Base-by-base conservation (phyloP, 2,329 filamentous ascomycete species). In the Ceratocystis colombiana region DNA sequence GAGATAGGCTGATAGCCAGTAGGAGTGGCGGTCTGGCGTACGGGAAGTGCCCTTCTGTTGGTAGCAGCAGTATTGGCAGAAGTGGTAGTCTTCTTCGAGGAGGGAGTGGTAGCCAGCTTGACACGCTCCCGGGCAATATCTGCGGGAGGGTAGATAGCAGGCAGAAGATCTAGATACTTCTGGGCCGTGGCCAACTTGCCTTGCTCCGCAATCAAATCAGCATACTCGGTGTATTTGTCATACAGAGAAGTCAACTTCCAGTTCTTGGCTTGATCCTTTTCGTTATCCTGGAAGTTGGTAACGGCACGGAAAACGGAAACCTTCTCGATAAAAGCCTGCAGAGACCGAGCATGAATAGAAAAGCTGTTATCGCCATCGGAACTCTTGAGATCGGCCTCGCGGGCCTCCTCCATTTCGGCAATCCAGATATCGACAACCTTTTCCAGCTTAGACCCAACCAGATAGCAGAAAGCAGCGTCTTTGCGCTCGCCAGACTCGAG, bases 381-480 rank as follows among this genome's bases (percentile, higher is more conserved):
- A 69, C 87, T 82, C 71, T 90, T 82, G 69, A 95, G 79, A 12
- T 85, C 86, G 57, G 85, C 84, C 71, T 88, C 84, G 75, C 96
- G 91, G 28, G 86, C 83, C 76, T 97, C 91, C 70, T 90, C 83
- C 17, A 97, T 84, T 76, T 97, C 92, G 63, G 88, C 82, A 65
- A 93, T 87, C 94, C 94, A 99, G 73, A 97, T 96, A 45, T 83
- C 83, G 59, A 97, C 89, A 28, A 97, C 93, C 82, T 99, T 99
- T 76, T 99, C 93, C 3, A 99, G 82, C 78, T 96, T 97, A 20
- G 93, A 96, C 68, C 94, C 93, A 57, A 93, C 91, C 68, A 99
- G 79, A 76, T 92, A 99, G 77, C 95, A 99, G 82, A 99, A 96
- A 0, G 90, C 92, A 44, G 94, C 94, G 75, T 99, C 90, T 74